These are phyloP conservation scores for Ogataea sp. DNA, from an alignment of 805 yeast species.

Conservation along the genomic window DNA sequence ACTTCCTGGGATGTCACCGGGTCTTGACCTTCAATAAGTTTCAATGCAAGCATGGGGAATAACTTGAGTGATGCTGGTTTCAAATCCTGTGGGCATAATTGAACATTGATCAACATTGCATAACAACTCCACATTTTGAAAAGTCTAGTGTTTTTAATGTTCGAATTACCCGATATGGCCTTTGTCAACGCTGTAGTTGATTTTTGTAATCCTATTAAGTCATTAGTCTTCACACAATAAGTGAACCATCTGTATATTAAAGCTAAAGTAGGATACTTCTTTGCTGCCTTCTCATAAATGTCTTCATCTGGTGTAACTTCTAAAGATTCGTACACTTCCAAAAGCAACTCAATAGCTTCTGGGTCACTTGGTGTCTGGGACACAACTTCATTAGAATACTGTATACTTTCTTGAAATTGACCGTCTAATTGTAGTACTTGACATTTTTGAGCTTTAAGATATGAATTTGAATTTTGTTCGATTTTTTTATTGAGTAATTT, in stretches of 20 bases:
- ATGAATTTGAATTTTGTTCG: constrained; percentile 40
- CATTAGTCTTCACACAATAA: constrained; percentile 36
- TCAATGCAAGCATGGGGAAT: constrained; percentile 53
- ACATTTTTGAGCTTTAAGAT: constrained; percentile 39
- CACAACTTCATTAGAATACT: constrained; percentile 21
- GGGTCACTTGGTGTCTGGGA: constrained; percentile 45
- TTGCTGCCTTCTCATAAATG: constrained; percentile 50
- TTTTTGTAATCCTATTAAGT: constrained; percentile 46
- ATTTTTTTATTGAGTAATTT: constrained; percentile 39
- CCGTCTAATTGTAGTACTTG: constrained; percentile 28
- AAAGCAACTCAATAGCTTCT: constrained; percentile 40
- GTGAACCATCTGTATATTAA: constrained; percentile 51
- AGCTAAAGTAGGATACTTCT: constrained; percentile 44
- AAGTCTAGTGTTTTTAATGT: constrained; percentile 21
- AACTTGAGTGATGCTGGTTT: constrained; percentile 39
- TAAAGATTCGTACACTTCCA: constrained; percentile 31
- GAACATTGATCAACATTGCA: constrained; percentile 34
- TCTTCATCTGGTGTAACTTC: constrained; percentile 31
- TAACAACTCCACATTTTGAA: constrained; percentile 50
- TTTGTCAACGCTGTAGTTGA: constrained; percentile 38
- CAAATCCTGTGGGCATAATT: constrained; percentile 24
- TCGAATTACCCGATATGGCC: constrained; percentile 9
- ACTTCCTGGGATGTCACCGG: constrained; percentile 62
- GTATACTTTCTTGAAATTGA: constrained; percentile 24
- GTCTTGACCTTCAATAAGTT: constrained; percentile 41